A percentile compares a stretch with the other conserved stretches of the same genome.
Conservation (phyloP, 192 early-diverging fungal species). For the Rhizophagus sp. region DNA sequence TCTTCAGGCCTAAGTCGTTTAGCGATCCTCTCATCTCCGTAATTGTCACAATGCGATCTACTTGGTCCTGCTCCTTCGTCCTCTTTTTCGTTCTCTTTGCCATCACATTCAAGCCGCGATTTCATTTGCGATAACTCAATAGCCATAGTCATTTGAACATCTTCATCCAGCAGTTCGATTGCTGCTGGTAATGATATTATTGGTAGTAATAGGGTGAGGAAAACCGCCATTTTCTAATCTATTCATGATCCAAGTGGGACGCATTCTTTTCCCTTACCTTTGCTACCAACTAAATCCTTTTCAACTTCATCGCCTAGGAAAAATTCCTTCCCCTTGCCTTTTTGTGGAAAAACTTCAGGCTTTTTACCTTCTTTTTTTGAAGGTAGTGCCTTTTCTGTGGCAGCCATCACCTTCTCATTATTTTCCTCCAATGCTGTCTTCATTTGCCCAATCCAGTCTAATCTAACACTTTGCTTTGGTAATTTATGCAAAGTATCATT, state of each 20-base stretch:
- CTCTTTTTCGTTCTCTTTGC: neutral
- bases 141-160: neutral
- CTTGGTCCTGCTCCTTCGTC: neutral
- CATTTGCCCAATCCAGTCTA: neutral
- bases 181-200: neutral
- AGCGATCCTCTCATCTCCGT: neutral
- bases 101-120: neutral
- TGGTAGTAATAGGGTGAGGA: neutral
- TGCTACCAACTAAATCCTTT: neutral
- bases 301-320: neutral
- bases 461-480: neutral
- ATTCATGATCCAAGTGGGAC: neutral
- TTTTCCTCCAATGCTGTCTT: neutral
- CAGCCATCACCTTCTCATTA: neutral
- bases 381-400: neutral
- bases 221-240: neutral
- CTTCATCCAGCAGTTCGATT: neutral
- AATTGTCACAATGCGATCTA: neutral
- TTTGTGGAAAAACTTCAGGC: neutral
- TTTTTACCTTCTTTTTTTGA: neutral
- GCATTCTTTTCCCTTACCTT: neutral
- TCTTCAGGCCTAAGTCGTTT: neutral
- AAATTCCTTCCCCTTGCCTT: neutral
- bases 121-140: neutral
- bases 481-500: constrained; percentile 2